These are phyloP conservation scores for Biscutella auriculata DNA, from an alignment of 441 rosid species.

Conservation along the genomic window DNA sequence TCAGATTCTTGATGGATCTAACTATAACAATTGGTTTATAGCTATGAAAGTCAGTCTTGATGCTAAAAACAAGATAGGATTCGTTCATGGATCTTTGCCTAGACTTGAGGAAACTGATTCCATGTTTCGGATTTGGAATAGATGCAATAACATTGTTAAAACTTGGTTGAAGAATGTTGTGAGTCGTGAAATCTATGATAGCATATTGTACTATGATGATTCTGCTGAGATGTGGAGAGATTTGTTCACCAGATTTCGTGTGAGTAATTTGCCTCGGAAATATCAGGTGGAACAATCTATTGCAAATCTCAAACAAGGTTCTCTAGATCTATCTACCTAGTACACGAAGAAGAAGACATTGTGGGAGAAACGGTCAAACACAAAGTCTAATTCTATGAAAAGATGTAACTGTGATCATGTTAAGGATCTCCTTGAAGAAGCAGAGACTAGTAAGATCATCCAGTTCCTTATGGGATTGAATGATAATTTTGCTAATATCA, in stretches of 20 bases:
- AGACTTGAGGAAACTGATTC: background rate
- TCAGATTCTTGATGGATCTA: background rate
- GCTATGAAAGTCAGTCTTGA: background rate
- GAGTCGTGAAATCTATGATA: background rate
- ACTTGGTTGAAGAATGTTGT: background rate
- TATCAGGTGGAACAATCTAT: background rate
- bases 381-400: background rate
- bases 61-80: background rate
- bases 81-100: background rate
- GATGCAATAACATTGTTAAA: background rate
- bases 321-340: too few species aligned
- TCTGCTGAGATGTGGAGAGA: background rate
- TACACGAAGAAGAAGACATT: too few species aligned
- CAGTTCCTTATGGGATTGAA: too few species aligned
- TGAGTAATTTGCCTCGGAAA: background rate
- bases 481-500: too few species aligned
- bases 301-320: background rate
- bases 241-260: background rate
- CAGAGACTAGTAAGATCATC: too few species aligned
- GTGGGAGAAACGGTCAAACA: background rate
- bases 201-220: background rate
- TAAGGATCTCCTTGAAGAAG: too few species aligned
- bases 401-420: too few species aligned
- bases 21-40: too few species aligned
- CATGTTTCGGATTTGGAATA: background rate